Base-by-base conservation (phyloP, 2,329 filamentous ascomycete species). In the Daldinia sp. region DNA sequence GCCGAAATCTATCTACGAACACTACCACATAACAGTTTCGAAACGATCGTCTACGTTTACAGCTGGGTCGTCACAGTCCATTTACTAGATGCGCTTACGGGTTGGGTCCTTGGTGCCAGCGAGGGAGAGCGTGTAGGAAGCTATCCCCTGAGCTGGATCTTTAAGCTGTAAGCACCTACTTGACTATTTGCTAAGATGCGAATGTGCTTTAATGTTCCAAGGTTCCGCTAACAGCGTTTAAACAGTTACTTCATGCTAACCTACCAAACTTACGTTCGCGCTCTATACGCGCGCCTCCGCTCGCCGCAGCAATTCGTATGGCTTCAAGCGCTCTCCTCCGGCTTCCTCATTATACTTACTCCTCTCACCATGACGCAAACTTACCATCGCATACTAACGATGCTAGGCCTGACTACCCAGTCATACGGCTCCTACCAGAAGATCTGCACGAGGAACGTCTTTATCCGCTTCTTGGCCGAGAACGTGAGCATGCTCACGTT, bases 251-350 rank as follows among this genome's bases (percentile, higher is more conserved):
- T 90, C 77, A 88, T 88, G 82, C 80, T 91, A 58, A 92, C 89
- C 5, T 92, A 92, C 78, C 89, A 92, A 79, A 91, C 89, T 4
- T 92, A 91, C 78, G 89, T 92, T 12, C 88, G 89, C 59, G 88
- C 89, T 10, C 79, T 92, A 65, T 92, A 92, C 76, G 89, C 89
- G 13, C 88, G 89, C 18, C 85, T 92, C 13, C 88, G 89, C 69
- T 89, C 87, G 5, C 89, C 89, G 0, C 79, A 82, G 42, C 89
- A 91, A 78, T 92, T 92, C 79, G 83, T 91, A 64, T 83, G 87
- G 71, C 87, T 92, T 41, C 89, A 92, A 77, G 79, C 88, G 15
- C 82, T 92, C 68, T 91, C 89, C 0, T 90, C 88, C 18, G 85
- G 86, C 9, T 83, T 86, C 62, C 85, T 91, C 60, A 89, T 92